Evolutionary conservation across 108 stramenopile species (phyloP), one percentile per base, ranked within the genome.

Genomic region (Cyclostephanos invisitatus): DNA sequence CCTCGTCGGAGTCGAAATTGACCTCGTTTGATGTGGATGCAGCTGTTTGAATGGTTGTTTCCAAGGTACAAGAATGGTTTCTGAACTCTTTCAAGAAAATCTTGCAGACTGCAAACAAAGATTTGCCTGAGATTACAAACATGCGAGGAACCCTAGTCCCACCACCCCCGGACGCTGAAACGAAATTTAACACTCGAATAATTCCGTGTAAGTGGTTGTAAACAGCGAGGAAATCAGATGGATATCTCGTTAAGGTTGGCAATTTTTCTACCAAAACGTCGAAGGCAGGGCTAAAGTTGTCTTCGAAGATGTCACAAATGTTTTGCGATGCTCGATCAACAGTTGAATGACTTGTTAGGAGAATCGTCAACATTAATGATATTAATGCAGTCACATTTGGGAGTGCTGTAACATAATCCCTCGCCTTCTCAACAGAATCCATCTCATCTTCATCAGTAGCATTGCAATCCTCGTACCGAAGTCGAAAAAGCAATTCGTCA

Each of bases 161-260:
- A 28, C 47, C 72, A 10, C 14, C 64, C 18, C 68, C 61, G 22
- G 44, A 29, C 28, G 64, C 69, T 32, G 49, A 56, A 62, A 70
- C n/a, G 17, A 68, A 51, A 42, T 64, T 71, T 29, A 81, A 56
- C 10, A 72, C 59, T 47, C 64, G 59, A 46, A 75, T 36, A 48
- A 74, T 67, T 42, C 80, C 73, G 29, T 81, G 68, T 27, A 81
- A 38, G 47, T 75, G 80, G 56, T 70, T 67, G 47, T 75, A 38
- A 32, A 67, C 61, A 40, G 65, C 66, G 24, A 65, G 35, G 18
- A 74, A 14, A 55, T 81, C 80, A 17, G 73, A 44, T 28, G 64
- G 74, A 35, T 54, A 51, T n/a, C 49, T 46, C 17, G 10, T 62
- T 17, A 67, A 62, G 27, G 59, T 65, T 66, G 73, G 36, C 37